Percentiles rank a stretch among this genome's conserved stretches.
Conservation (phyloP, 306 rosid species). For the Castanea sativa region DNA sequence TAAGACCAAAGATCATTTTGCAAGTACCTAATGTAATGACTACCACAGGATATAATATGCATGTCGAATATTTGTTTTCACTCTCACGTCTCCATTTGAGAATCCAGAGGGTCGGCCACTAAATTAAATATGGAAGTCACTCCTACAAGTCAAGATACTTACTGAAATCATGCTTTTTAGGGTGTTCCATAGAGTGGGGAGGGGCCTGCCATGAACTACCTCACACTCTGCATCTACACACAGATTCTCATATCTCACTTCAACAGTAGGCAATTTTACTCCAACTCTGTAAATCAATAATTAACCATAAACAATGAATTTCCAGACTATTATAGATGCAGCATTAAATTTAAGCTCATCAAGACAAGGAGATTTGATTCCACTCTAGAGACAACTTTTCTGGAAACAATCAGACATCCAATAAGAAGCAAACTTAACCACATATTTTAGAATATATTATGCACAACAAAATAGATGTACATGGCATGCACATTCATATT, state of each 20-base stretch:
- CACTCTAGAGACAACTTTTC: no score
- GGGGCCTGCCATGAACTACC: conserved; percentile 64
- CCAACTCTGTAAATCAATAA: conserved; percentile 46
- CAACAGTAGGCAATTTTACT: conserved; percentile 53
- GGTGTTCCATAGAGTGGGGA: conserved; percentile 74
- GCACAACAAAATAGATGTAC: no score
- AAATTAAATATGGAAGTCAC: background rate
- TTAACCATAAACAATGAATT: no score
- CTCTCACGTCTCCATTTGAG: background rate
- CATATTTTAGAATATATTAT: no score
- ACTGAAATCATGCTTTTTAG: conserved; percentile 42
- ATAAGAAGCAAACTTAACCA: no score
- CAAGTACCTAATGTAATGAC: background rate
- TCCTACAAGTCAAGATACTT: conserved; percentile 20
- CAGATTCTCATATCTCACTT: conserved; percentile 62
- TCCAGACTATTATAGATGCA: no score
- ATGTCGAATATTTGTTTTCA: background rate
- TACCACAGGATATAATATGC: background rate
- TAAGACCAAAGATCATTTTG: background rate
- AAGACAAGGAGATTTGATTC: no score
- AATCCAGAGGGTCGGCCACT: no score
- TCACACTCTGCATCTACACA: conserved; percentile 58
- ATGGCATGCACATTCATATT: no score
- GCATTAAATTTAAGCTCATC: no score
- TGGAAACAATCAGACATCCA: no score